Evolutionary conservation across 371 early-diverging fungal species (phyloP), one percentile per base, ranked within the genome.

Genomic region (Apophysomyces variabilis): DNA sequence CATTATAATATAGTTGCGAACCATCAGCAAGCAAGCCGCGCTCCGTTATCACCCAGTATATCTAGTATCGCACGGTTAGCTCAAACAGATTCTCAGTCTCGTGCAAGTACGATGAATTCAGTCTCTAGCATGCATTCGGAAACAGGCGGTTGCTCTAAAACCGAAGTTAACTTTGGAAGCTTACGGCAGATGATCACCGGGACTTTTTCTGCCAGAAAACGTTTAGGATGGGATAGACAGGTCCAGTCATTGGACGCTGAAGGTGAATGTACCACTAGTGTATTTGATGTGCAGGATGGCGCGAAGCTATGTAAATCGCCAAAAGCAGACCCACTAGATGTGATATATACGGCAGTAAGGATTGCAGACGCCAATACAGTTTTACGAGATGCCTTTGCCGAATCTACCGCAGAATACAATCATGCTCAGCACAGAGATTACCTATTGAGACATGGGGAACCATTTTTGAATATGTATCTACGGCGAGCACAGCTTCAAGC

Each of bases 391-490:
- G 76, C 77, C 1, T 80, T 75, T 65, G 68, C 83, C 0, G 79
- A 84, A 37, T 75, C 83, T 1, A 67, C 64, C 0, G 66, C 69
- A 35, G 67, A 64, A 1, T 62, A 66, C 14, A 67, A 71, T 38
- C 72, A 74, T 18, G 67, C 75, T 4, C 74, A 78, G 44, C 58
- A 73, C 13, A 73, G 70, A n/a, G 88, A 89, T 58, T 80, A 82
- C 38, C 76, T 89, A 1, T 61, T 80, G 43, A 69, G 85, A 37
- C 88, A 89, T 47, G 87, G 87, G 1, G 83, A 80, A 35, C 86
- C 85, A 3, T 89, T 87, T 64, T 65, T 89, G 43, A 82, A 84
- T 8, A 74, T 83, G 14, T 87, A 83, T 59, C 64, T 85, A 0
- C 70, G 78, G 8, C 81, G 85, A 61, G 80, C 85, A 8, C 84